A percentile compares a stretch with the other conserved stretches of the same genome.
phyloP scores from a whole-genome alignment of 2,329 filamentous ascomycete genomes.

The Epichloe glyceriae region DNA sequence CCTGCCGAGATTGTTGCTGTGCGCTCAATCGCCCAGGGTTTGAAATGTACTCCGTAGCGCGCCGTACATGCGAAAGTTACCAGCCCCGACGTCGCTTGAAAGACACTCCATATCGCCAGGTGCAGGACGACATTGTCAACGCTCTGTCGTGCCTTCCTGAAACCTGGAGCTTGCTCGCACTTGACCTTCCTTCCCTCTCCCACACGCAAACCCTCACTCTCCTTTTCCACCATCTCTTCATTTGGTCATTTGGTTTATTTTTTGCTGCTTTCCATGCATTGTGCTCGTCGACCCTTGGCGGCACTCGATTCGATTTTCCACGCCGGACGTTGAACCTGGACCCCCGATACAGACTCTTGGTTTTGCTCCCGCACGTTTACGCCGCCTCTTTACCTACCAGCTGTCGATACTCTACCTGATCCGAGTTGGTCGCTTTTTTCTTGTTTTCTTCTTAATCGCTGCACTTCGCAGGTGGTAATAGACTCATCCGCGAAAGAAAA shows the following conservation, averaged over 20 bases:
- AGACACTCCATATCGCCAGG: background rate
- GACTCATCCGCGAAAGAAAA: background rate
- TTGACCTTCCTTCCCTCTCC: background rate
- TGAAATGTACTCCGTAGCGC: too few species aligned
- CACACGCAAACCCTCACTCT: background rate
- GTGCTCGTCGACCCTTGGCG: background rate
- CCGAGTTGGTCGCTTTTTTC: background rate
- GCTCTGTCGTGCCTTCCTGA: background rate
- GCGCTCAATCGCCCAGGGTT: background rate
- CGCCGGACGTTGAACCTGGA: slow-evolving; percentile 3
- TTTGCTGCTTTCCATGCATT: background rate
- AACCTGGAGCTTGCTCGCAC: background rate
- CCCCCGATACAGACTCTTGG: background rate
- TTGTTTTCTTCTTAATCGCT: background rate
- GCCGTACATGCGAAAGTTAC: too few species aligned
- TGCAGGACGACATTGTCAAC: background rate
- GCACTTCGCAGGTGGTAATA: background rate
- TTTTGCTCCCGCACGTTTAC: background rate
- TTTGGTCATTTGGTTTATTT: background rate
- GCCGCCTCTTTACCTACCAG: background rate
- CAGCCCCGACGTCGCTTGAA: background rate
- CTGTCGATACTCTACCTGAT: background rate
- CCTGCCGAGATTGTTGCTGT: background rate
- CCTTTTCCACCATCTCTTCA: background rate
- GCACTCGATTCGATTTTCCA: background rate